Conservation (phyloP, 352 stramenopile genomes). For the Globisporangium okanoganense region DNA sequence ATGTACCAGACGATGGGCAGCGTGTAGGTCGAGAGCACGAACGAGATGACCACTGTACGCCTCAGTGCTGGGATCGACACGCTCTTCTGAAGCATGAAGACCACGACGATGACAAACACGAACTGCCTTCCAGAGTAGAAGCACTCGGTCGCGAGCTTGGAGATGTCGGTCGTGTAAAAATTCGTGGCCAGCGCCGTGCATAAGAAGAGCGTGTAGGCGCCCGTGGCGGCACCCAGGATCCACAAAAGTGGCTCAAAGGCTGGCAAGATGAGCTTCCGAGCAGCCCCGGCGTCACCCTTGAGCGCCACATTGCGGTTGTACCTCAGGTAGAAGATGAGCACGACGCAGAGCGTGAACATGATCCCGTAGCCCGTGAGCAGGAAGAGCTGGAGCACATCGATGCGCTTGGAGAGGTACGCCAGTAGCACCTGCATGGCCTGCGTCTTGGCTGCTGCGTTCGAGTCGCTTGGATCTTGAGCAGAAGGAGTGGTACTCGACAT, state of each 20-base stretch:
- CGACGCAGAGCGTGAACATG: conserved; percentile 37
- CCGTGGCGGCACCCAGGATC: conserved; percentile 36
- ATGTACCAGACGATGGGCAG: conserved; percentile 19
- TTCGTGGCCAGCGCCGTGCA: conserved; percentile 24
- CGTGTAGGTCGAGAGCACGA: conserved; percentile 25
- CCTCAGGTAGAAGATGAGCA: conserved; percentile 52
- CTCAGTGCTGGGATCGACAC: conserved; percentile 30
- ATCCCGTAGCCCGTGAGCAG: conserved; percentile 39
- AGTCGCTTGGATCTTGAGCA: neutral
- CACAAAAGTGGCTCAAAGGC: conserved; percentile 68
- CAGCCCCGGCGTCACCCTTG: conserved; percentile 36
- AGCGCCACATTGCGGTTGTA: conserved; percentile 51
- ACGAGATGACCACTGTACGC: conserved; percentile 26
- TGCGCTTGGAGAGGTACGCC: conserved; percentile 23
- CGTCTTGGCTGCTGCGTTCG: neutral
- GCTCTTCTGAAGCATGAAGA: conserved; percentile 52
- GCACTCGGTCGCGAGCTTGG: conserved; percentile 26
- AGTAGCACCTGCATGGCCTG: conserved; percentile 2
- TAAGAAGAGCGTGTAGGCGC: conserved; percentile 33
- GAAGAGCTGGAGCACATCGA: conserved; percentile 37
- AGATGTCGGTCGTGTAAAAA: conserved; percentile 28
- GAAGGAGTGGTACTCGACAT: neutral
- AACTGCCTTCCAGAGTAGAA: conserved; percentile 57
- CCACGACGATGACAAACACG: conserved; percentile 38
- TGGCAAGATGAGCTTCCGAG: conserved; percentile 59